Base-by-base conservation (phyloP, 306 rosid genomes). In the Boehmeria nivea region DNA sequence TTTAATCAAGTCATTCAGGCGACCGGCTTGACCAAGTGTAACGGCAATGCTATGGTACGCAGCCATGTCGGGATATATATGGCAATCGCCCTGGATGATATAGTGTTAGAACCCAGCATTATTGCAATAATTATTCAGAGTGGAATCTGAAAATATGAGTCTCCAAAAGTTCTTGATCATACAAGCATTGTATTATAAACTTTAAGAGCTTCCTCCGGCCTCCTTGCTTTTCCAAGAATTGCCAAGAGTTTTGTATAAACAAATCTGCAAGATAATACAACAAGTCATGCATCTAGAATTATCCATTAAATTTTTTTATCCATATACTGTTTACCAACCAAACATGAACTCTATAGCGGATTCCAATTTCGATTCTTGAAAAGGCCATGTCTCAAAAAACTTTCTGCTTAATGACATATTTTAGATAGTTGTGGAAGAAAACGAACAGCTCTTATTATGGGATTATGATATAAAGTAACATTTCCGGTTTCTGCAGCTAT, bases 21-120 rank as follows among this genome's bases (percentile, higher is more conserved):
- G 83, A 76, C 95, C 98, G 27, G 83, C 78, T 80, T 87, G 98
- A 61, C 95, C 98, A 61, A 90, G 94, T 22, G 98, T 82, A 60
- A 90, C 95, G 28, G 91, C 88, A 53, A 90, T 80, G 77, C 98
- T 82, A 76, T 68, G 98, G 73, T 87, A 90, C 52, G 91, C 95
- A 60, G 95, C 95, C 59, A 82, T 82, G 67, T 90, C 98, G 40
- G 95, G 98, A 76, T 87, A 90, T 64, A 78, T 51, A 57, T 74
- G 72, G 68, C 46, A 31, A 59, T 84, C 88, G 58, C 74, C 83
- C 98, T 90, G 82, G 63, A 80, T 56, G 70, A 79, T 37, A 56
- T 25, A 38, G 55, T 59, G 60, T 43, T 60, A 75, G 63, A 68
- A 61, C 62, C 55, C 67, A 66, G 24, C 31, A 47, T 57, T 62